Percentiles rank a stretch among this genome's conserved stretches.
Conservation (phyloP, 768 basidiomycete species). For the Lactarius trivialis region DNA sequence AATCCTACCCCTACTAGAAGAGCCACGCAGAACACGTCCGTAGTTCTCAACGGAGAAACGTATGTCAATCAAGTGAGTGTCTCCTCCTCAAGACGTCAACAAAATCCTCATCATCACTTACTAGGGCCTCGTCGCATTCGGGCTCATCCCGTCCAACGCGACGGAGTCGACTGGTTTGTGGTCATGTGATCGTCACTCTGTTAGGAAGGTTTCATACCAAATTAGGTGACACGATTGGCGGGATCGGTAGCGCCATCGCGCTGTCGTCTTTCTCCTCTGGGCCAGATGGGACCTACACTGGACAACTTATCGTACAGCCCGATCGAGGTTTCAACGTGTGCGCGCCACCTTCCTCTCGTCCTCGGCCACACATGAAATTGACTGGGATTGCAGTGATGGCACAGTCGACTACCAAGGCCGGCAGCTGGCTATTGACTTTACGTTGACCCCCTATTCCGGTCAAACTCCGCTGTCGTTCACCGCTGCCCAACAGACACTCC, state of each 20-base stretch:
- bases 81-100: too few relatives aligned
- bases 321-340: constrained; percentile 58
- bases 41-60: too few relatives aligned
- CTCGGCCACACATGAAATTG: not conserved
- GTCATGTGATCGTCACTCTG: not conserved
- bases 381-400: constrained; percentile 33
- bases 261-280: constrained; percentile 42
- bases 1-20: too few relatives aligned
- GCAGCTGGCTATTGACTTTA: constrained; percentile 56
- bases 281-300: constrained; percentile 37
- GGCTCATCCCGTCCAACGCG: too few relatives aligned
- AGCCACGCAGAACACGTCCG: too few relatives aligned
- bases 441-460: constrained; percentile 51
- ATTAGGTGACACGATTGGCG: constrained; percentile 47
- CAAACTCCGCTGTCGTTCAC: constrained; percentile 40
- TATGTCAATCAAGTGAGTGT: too few relatives aligned
- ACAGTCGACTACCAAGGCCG: constrained; percentile 58
- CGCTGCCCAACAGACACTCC: constrained; percentile 45
- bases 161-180: constrained; percentile 24
- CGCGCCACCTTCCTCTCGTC: constrained; percentile 17
- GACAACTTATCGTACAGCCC: constrained; percentile 49
- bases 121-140: too few relatives aligned
- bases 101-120: too few relatives aligned
- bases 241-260: constrained; percentile 54
- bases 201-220: not conserved